These are phyloP conservation scores for Firmiana major DNA, from an alignment of 345 rosid genomes.

Conservation along the genomic window DNA sequence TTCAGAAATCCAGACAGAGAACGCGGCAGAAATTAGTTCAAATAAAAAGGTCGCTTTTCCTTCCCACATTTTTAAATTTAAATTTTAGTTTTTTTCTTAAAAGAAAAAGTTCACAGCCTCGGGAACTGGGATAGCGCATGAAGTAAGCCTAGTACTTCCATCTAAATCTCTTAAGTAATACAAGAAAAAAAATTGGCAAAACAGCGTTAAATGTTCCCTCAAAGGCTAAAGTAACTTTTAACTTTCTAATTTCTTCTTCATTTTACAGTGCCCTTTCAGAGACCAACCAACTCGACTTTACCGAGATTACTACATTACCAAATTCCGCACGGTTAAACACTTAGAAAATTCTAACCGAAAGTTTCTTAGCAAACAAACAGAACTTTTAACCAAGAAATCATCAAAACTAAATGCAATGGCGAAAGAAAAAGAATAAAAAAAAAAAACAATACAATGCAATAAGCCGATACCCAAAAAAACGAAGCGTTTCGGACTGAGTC, in stretches of 20 bases:
- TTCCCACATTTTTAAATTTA: not conserved
- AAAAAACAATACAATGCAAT: not conserved
- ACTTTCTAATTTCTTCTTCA: not conserved
- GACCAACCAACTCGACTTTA: not conserved
- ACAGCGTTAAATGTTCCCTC: not conserved
- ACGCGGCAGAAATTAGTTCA: not conserved
- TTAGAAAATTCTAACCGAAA: not conserved
- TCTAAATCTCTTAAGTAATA: too few species aligned
- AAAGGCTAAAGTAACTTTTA: not conserved
- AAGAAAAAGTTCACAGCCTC: too few species aligned
- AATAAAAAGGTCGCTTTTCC: not conserved
- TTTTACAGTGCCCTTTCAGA: not conserved
- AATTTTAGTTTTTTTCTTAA: not conserved
- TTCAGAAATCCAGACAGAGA: not conserved
- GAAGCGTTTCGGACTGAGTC: not conserved
- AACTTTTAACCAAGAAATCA: not conserved
- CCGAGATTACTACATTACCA: not conserved
- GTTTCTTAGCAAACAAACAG: not conserved
- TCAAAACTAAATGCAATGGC: not conserved
- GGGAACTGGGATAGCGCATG: too few species aligned
- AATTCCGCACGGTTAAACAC: not conserved
- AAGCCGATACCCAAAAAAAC: not conserved
- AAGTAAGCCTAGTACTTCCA: too few species aligned
- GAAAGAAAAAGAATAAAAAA: not conserved
- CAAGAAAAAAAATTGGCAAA: not conserved